Evolutionary conservation across 2,329 filamentous ascomycete species (phyloP), one percentile per base, ranked within the genome.

Genomic region (Diplodia intermedia): DNA sequence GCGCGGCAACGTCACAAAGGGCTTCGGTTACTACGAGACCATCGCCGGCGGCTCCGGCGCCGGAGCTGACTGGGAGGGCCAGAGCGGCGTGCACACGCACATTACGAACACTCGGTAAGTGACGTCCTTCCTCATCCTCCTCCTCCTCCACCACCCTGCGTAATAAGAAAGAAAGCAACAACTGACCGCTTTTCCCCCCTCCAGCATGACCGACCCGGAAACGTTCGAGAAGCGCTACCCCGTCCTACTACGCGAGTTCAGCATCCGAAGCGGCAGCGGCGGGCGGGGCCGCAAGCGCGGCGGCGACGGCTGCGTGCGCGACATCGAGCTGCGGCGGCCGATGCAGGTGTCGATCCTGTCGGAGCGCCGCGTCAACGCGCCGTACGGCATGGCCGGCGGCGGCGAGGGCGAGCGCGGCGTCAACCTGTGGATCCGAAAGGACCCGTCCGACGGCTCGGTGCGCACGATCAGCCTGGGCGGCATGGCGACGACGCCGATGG

Each of bases 401-500:
- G 88, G 88, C 69, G 89, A 92, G 71, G 93, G 87, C 0, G 79
- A 86, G 72, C 88, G 89, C 60, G 93, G 93, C 0, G 81, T 92
- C 70, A 97, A 97, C 15, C 54, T 67, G 8, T 67, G 65, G 65
- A 60, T 67, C 29, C 40, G 55, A 12, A 49, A 8, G 43, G 54
- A 60, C 14, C 74, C 68, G 66, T 73, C 74, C 6, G 84, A 86
- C 70, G 84, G 74, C 82, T 80, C 82, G 69, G 82, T 89, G 76
- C 82, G 89, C 43, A 82, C 84, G 61, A 89, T 94, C 74, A 93
- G 91, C 73, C 76, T 94, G 49, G 91, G 91, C 0, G 90, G 88
- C 1, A 94, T 94, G 83, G 94, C 94, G 72, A 92, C 89, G 26
- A 91, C 91, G 15, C 84, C 85, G 15, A 93, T 94, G 90, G 84